Percentiles rank a stretch among this genome's conserved stretches.
phyloP scores from a whole-genome alignment of 768 basidiomycete species.

The Tulasnella sp. region DNA sequence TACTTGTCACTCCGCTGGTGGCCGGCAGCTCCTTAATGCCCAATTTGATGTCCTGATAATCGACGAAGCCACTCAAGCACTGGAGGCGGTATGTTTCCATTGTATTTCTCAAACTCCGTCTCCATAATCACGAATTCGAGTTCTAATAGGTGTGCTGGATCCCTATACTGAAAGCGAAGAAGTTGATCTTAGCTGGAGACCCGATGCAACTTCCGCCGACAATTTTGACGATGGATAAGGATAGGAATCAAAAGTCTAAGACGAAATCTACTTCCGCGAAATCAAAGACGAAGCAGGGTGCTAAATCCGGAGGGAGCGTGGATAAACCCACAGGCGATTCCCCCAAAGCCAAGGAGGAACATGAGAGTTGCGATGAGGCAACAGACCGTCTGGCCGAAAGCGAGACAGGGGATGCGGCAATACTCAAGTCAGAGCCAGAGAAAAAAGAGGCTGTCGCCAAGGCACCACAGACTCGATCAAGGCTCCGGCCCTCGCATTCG shows the following conservation, averaged over 20 bases:
- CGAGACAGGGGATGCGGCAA: conserved; percentile 12
- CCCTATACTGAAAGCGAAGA: conserved; percentile 85
- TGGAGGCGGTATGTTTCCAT: conserved; percentile 63
- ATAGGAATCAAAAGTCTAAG: conserved; percentile 27
- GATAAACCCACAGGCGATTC: conserved; percentile 5
- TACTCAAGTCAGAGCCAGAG: neutral
- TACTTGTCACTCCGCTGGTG: conserved; percentile 91
- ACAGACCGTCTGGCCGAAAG: conserved; percentile 6
- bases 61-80: conserved; percentile 94
- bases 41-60: conserved; percentile 90
- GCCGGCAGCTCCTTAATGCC: conserved; percentile 62
- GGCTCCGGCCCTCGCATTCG: conserved; percentile 51
- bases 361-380: neutral
- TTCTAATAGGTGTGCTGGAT: conserved; percentile 75
- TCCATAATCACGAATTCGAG: conserved; percentile 11
- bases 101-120: conserved; percentile 3
- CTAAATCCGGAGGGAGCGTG: conserved; percentile 20
- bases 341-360: neutral
- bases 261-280: conserved; percentile 5
- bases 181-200: conserved; percentile 85
- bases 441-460: conserved; percentile 18
- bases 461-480: neutral
- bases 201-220: conserved; percentile 95
- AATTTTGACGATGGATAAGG: conserved; percentile 54
- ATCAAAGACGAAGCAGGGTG: conserved; percentile 8